Conservation (phyloP, 805 yeast species). For the Kazachstania africana region DNA sequence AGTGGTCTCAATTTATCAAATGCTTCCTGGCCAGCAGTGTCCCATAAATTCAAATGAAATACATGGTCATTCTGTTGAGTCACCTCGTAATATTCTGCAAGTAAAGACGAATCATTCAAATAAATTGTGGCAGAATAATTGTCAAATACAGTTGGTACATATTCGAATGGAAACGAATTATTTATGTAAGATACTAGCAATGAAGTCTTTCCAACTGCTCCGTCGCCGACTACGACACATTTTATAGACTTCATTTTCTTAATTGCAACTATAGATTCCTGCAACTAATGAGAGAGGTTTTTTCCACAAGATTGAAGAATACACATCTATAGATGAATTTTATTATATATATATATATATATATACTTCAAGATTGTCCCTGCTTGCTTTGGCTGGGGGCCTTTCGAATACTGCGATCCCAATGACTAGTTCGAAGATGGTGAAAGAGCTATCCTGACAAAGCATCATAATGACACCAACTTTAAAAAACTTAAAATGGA, state of each 20-base stretch:
- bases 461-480: too few relatives aligned
- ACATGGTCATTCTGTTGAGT: conserved; percentile 24
- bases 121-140: conserved; percentile 78
- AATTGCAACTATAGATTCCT: background rate
- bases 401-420: too few relatives aligned
- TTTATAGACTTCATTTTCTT: conserved; percentile 63
- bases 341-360: background rate
- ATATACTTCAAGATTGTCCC: too few relatives aligned
- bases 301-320: background rate
- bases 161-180: conserved; percentile 82
- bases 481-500: too few relatives aligned
- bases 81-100: conserved; percentile 24
- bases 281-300: too few relatives aligned
- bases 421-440: too few relatives aligned
- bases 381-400: too few relatives aligned
- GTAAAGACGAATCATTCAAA: conserved; percentile 8
- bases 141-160: conserved; percentile 86
- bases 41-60: conserved; percentile 79
- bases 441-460: too few relatives aligned
- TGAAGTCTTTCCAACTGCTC: conserved; percentile 87
- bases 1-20: conserved; percentile 79
- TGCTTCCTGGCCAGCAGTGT: conserved; percentile 89
- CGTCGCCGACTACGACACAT: conserved; percentile 88
- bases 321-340: background rate
- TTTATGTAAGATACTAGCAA: conserved; percentile 77